Percentiles rank a stretch among this genome's conserved stretches.
Conservation (phyloP, 768 basidiomycete species). For the Suillus sp. region DNA sequence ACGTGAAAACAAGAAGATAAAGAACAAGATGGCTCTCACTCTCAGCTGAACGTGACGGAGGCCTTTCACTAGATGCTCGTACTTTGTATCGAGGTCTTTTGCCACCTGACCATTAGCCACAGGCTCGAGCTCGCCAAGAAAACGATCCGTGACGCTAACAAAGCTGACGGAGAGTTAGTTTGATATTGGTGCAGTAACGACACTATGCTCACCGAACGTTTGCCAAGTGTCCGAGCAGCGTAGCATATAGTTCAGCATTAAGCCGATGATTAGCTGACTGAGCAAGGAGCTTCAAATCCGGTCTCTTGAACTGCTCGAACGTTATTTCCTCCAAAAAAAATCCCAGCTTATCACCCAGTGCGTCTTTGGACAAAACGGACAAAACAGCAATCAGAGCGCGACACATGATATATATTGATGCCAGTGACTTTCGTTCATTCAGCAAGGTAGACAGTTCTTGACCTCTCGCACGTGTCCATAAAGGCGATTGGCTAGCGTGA, state of each 20-base stretch:
- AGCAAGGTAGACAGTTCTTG: constrained; percentile 55
- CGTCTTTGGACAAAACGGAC: constrained; percentile 71
- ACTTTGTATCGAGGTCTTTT: constrained; percentile 80
- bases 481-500: constrained; percentile 43
- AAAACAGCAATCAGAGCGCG: constrained; percentile 81
- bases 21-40: constrained; percentile 39
- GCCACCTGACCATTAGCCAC: constrained; percentile 73
- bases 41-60: constrained; percentile 83
- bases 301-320: constrained; percentile 80
- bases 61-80: constrained; percentile 83
- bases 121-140: constrained; percentile 76
- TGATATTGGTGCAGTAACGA: background rate
- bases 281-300: constrained; percentile 64
- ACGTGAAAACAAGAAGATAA: constrained; percentile 6
- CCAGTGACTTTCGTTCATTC: constrained; percentile 75
- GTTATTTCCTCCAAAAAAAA: constrained; percentile 84
- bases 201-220: constrained; percentile 59
- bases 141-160: constrained; percentile 90
- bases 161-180: constrained; percentile 52
- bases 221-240: constrained; percentile 81
- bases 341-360: constrained; percentile 75
- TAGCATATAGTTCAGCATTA: constrained; percentile 82
- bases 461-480: constrained; percentile 34
- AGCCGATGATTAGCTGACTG: constrained; percentile 76
- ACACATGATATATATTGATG: constrained; percentile 89